Conservation (phyloP, 2,329 filamentous ascomycete species). For the Cephalotrichum gorgonifer region DNA sequence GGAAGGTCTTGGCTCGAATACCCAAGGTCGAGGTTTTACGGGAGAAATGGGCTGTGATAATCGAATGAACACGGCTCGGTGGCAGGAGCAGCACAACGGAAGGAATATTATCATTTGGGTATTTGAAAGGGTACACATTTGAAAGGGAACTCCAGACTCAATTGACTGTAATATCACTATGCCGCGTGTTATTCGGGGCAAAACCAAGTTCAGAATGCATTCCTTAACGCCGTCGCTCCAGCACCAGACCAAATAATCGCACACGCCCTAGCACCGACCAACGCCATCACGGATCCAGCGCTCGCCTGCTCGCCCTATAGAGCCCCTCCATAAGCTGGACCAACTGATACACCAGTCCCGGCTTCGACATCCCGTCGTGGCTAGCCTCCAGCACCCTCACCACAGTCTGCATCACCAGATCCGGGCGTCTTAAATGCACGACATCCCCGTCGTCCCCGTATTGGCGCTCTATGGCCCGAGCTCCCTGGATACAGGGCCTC, state of each 20-base stretch:
- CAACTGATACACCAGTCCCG: constrained; percentile 8
- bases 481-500: constrained; percentile 9
- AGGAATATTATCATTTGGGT: background rate
- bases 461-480: constrained; percentile 14
- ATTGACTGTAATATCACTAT: background rate
- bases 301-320: constrained; percentile 3
- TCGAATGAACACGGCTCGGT: background rate
- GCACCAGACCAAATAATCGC: background rate
- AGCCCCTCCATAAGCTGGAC: constrained; percentile 8
- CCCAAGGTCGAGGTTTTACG: background rate
- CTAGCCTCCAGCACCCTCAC: constrained; percentile 5
- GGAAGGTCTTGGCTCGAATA: background rate
- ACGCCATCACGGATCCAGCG: background rate
- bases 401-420: constrained; percentile 16
- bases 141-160: background rate
- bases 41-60: background rate
- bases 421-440: constrained; percentile 14
- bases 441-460: constrained; percentile 2
- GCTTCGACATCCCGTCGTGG: constrained; percentile 2
- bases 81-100: background rate
- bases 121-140: no score
- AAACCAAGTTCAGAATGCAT: background rate
- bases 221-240: background rate
- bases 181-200: background rate
- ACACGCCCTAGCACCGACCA: background rate